Base-by-base conservation (phyloP, 805 yeast species). In the Debaryomyces prosopidis region DNA sequence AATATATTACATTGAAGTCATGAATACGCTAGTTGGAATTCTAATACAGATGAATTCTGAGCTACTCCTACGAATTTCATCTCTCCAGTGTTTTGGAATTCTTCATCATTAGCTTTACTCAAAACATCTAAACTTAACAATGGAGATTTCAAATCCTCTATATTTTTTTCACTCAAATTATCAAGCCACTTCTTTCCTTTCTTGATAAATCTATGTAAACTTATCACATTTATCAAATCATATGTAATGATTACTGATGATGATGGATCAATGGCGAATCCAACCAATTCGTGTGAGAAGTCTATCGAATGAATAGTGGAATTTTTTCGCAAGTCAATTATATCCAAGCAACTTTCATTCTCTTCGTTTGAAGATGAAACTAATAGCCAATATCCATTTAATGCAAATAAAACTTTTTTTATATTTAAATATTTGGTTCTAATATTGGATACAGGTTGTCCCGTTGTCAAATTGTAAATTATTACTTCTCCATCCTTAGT, bases 341-440 rank as follows among this genome's bases (percentile, higher is more conserved):
- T 57, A 16, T 71, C 73, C 7, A 79, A 46, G 4, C 51, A 36
- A 16, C 58, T 50, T 2, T 46, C 45, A 7, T 44, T 55, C 0
- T 51, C 51, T 15, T 56, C 65, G 3, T 55, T 42, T 3, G 57
- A 43, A 6, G 62, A 53, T 8, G 60, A 55, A 2, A 64, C 75
- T 36, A 76, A 58, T 15, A 85, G 57, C 77, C 85, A 82, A 59
- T 80, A 83, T 1, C 92, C 92, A 56, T 85, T 85, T 23, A 70
- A 66, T 2, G 84, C 85, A 63, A 82, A 84, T 35, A 59, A 55
- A 10, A 83, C 45, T n/a, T 65, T 59, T 5, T 60, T 50, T 8
- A 77, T 64, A 1, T 43, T 31, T 1, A 52, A 46, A 30, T 53
- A 50, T n/a, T 54, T 58, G 1, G 60, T 51, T 1, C 49, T 47